Base-by-base conservation (phyloP, 2,329 filamentous ascomycete species). In the Talaromyces sp. region DNA sequence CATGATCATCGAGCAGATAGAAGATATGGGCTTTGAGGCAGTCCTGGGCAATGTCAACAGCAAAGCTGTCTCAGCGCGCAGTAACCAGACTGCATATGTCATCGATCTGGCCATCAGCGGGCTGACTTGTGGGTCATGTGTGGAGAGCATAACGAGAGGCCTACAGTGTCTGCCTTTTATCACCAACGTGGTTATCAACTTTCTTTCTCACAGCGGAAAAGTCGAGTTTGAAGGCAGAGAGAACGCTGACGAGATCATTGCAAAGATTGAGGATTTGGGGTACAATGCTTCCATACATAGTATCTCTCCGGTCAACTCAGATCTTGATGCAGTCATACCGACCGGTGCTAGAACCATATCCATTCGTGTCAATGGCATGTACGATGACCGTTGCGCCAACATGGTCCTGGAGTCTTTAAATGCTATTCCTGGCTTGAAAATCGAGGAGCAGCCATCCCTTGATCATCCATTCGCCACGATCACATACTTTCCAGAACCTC, bases 301-400 rank as follows among this genome's bases (percentile, higher is more conserved):
- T 48, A 66, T 68, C 74, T 31, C 31, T 28, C 31, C 39, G 1
- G 48, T 69, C 75, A 59, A 73, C 79, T 58, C 79, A 89, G 54
- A 86, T 84, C 1, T 81, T 91, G 2, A 83, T 87, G 58, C 11
- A 23, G 42, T n/a, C 18, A 68, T 75, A 9, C 39, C 35, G 2
- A 23, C 46, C 42, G 68, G 75, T 58, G 73, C 80, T 56, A 79
- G 89, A 50, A 86, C 84, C 1, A 82, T 91, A 2, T 83, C 87
- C 58, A 85, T 93, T 62, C 76, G 75, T 40, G 79, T 93, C 57
- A 82, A 88, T 58, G 90, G 90, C 55, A 87, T 93, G 77, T 91
- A 89, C 74, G 93, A 90, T 75, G 80, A 83, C 12, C 86, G 89
- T 69, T 92, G 90, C 67, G 87, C 88, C 0, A 78, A 80, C 37